phyloP scores from a whole-genome alignment of 2,329 filamentous ascomycete genomes.

The Mycosphaerella arachidis region DNA sequence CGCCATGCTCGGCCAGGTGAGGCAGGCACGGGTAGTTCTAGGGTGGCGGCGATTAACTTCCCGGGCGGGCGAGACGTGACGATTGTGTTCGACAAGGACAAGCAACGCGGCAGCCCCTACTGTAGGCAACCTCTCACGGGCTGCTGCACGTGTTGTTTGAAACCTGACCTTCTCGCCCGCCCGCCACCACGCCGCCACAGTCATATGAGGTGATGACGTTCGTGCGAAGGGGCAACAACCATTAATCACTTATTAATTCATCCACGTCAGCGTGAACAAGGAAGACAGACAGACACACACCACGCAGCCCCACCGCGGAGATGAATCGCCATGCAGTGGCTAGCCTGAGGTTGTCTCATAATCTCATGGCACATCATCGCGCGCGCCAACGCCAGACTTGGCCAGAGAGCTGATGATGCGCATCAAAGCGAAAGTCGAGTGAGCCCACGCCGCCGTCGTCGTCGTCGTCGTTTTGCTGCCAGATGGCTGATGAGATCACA shows the following conservation, averaged over 20 bases:
- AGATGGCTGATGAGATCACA: background rate
- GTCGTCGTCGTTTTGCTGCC: too few relatives aligned
- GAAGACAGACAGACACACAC: too few relatives aligned
- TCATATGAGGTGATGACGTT: background rate
- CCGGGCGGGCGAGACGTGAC: background rate
- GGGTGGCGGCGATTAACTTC: background rate
- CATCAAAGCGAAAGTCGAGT: background rate
- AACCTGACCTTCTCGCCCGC: background rate
- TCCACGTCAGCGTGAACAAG: too few relatives aligned
- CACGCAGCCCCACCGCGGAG: background rate
- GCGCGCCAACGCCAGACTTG: background rate
- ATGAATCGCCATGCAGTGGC: background rate
- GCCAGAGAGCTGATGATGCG: background rate
- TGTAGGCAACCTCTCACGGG: background rate
- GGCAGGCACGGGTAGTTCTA: too few relatives aligned
- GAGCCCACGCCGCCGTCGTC: background rate
- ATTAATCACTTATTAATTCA: too few relatives aligned
- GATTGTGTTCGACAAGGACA: background rate
- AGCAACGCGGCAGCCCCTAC: background rate
- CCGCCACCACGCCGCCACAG: background rate
- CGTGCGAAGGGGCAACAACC: too few relatives aligned
- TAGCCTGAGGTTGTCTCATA: background rate
- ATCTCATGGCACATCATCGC: background rate
- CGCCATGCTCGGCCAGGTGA: background rate
- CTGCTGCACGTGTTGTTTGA: background rate